Evolutionary conservation across 2,329 filamentous ascomycete genomes (phyloP), one percentile per base, ranked within the genome.

Genomic region (Lachnellula arida): DNA sequence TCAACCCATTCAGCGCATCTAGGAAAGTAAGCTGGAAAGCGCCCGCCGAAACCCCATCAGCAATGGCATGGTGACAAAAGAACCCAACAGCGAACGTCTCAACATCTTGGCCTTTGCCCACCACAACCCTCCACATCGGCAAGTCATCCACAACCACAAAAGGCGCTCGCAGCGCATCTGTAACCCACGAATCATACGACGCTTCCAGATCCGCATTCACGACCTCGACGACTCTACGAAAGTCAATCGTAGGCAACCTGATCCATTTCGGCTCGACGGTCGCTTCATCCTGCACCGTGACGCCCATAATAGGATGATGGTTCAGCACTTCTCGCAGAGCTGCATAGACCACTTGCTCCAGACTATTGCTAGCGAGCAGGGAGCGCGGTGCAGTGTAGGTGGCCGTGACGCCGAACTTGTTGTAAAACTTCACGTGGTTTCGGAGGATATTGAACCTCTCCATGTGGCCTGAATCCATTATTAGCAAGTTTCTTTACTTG

Each of bases 61-160:
- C 73, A 15, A 84, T 71, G 0, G 74, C 72, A 59, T 85, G 81
- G 56, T 84, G 81, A 39, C 70, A 78, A 15, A 73, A 71, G 61
- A 83, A 80, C 8, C 75, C 62, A 15, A 81, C 15, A 3, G 52
- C 28, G 19, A 64, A 64, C 6, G 56, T 28, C 6, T n/a, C 44
- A 9, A 37, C 17, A 15, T 34, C 32, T 35, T 42, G 9, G 11
- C 23, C 34, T 32, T 5, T 3, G 43, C 14, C 54, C n/a, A 63
- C 52, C 9, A 59, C 44, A 17, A 60, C 23, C 17, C 57, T 28
- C 62, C 62, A 64, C 12, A 61, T 44, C 3, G 62, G 62, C 2
- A 61, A 23, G 22, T 58, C 55, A 42, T 56, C 53, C 15, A 50
- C 49, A 22, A 46, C 22, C 32, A 58, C 52, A 12, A 61, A 48